Evolutionary conservation across 345 rosid species (phyloP), one percentile per base, ranked within the genome.

Genomic region (Eucalyptus marginata): DNA sequence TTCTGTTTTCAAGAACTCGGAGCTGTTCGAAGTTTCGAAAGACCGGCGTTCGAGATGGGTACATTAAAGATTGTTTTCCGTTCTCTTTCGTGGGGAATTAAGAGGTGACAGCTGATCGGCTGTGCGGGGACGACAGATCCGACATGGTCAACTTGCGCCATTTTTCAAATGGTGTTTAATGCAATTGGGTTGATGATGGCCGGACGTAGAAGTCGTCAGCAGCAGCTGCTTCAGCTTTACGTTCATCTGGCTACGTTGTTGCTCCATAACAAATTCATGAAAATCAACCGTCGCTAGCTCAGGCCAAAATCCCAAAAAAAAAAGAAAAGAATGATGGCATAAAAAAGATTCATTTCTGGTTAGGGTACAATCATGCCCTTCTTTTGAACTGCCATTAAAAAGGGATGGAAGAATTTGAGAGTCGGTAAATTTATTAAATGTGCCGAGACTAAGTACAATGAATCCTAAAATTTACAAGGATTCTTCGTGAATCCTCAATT

Each of bases 401-500:
- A 13, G 68, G 68, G 17, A 62, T 13, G 68, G 68, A 29, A 29
- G 33, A 62, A 62, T 29, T 62, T 29, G 31, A 62, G 33, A 4
- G 58, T 52, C 0, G 1, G 13, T 29, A 13, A 7, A 62, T 62
- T 25, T 59, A 25, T 25, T 59, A 27, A 25, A 11, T 24, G n/a
- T 25, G n/a, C 15, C 2, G 0, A 59, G 31, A 7, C 31, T 11
- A 25, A 59, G 15, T 11, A 59, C 29, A 25, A 58, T 25, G 7
- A 58, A 27, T 24, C 14, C 1, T 10, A 11, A 58, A 58, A 2
- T 25, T 58, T 52, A 18, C 0, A 3, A 0, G 2, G 25, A 0
- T 20, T 7, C 1, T 52, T 20, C 2, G 5, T 52, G 58, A 52
- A 52, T 52, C 2, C 58, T 52, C 1, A 18, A 52, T 1, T 52